Base-by-base conservation (phyloP, 768 basidiomycete genomes). In the Jaapia argillacea region DNA sequence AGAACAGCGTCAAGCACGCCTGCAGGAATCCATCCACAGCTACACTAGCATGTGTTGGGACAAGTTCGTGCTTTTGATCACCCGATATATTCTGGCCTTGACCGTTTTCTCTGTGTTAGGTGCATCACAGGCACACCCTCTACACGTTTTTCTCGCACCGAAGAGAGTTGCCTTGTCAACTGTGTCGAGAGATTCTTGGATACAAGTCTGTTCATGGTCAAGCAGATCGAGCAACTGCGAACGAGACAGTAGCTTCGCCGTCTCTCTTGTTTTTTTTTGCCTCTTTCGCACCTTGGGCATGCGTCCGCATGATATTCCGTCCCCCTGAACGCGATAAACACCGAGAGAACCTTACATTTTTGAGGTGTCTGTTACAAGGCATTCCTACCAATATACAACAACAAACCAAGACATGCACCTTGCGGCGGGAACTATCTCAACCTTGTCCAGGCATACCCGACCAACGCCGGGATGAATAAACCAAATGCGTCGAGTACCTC, bases 111-210 rank as follows among this genome's bases (percentile, higher is more conserved):
- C 43, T 24, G 45, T 28, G 38, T 46, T 36, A 91, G 89, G 59
- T 94, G 91, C 57, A 71, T 93, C 42, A 82, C 85, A 1, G 74
- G 86, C 37, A 77, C 77, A 14, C 84, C 87, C 10, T 82, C 82
- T 6, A 82, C 77, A 10, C 68, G 77, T 23, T 91, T 94, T 61
- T 83, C 86, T 18, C 70, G 81, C 40, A 65, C 74, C 31, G 93
- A 97, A 64, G 79, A 84, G 54, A 70, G 67, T 44, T 97, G 93
- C 59, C 72, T 97, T 40, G 67, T 72, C 42, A 92, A 93, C 63
- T 96, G 93, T 57, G 90, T 94, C 40, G 87, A 88, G 45, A 72
- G 92, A 45, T 97, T 96, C 67, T 66, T 97, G 53, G 93, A 97
- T 66, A 77, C 81, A 27, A 85, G 79, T 56, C 61, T 90, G 33